Conservation (phyloP, 768 basidiomycete genomes). For the Hemileccinum impolitum region DNA sequence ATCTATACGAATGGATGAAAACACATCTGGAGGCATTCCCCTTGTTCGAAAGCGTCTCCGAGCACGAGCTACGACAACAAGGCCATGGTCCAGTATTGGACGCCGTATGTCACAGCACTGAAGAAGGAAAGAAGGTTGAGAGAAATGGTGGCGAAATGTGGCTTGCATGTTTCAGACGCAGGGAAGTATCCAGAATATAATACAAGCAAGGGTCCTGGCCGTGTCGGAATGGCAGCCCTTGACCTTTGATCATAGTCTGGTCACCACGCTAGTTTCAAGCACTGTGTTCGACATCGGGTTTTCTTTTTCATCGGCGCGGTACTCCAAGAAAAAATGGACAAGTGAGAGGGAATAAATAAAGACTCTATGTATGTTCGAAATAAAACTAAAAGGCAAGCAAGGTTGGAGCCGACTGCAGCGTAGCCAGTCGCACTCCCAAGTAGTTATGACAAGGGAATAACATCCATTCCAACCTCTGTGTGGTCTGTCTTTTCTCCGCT, state of each 20-base stretch:
- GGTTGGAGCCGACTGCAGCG: too few relatives aligned
- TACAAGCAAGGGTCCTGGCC: too few relatives aligned
- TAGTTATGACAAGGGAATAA: constrained; percentile 4
- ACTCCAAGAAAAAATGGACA: too few relatives aligned
- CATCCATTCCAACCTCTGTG: constrained; percentile 35
- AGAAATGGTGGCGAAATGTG: constrained; percentile 89
- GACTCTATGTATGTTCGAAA: too few relatives aligned
- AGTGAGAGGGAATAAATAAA: too few relatives aligned
- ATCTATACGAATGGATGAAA: constrained; percentile 95
- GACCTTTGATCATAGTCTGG: too few relatives aligned
- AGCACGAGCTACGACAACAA: constrained; percentile 68
- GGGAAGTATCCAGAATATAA: constrained; percentile 26
- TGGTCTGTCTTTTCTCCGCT: constrained; percentile 35
- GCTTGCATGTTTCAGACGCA: constrained; percentile 85
- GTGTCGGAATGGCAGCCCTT: too few relatives aligned
- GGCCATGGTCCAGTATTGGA: constrained; percentile 79
- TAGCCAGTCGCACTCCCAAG: too few relatives aligned
- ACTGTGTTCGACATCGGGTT: too few relatives aligned
- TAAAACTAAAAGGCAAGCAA: too few relatives aligned
- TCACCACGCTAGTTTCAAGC: too few relatives aligned
- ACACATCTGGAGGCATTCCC: constrained; percentile 85
- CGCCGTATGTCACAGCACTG: constrained; percentile 80
- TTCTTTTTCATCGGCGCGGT: too few relatives aligned
- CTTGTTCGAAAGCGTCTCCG: constrained; percentile 76
- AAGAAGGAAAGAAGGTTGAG: constrained; percentile 97